Evolutionary conservation across 129 eudicot species (phyloP), one percentile per base, ranked within the genome.

Genomic region (Arctium minus): DNA sequence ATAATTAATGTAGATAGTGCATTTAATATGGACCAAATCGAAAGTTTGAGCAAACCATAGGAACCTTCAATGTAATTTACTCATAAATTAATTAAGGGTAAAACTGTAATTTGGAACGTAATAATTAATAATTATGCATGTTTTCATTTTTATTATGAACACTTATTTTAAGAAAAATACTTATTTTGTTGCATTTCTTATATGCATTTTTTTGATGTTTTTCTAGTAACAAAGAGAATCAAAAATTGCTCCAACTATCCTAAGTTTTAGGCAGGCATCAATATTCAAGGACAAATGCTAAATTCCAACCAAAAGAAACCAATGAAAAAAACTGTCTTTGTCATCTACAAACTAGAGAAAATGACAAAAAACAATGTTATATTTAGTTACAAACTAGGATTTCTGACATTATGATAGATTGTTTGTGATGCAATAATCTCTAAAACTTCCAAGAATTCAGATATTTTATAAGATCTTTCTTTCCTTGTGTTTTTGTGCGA

Each of bases 221-320:
- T 46, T 46, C 2, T 40, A 74, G 40, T 35, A 76, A 44, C 77
- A 35, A 82, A 68, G 6, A 44, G 40, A 36, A 83, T 83, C 81
- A 70, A 46, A 8, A 60, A 60, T 60, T 60, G 9, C 68, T 60
- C 68, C 68, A 60, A 60, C 68, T 60, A 60, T 60, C 29, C 68
- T 17, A 60, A 60, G 68, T 60, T 60, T 60, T 60, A 73, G 32
- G 69, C 33, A 73, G 69, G 53, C 76, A 82, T 3, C 8, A 60
- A 60, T 60, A 60, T 60, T 22, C 48, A 65, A 69, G 70, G 70
- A 67, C 81, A 75, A 75, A 30, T 75, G 70, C 2, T 18, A 75
- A 67, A 75, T 75, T 64, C 80, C 85, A 74, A 31, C 9, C 42
- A 62, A 40, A 64, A 39, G 48, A 82, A 74, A 64, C 64, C 76